Base-by-base conservation (phyloP, 345 rosid genomes). In the Aegle marmelos region DNA sequence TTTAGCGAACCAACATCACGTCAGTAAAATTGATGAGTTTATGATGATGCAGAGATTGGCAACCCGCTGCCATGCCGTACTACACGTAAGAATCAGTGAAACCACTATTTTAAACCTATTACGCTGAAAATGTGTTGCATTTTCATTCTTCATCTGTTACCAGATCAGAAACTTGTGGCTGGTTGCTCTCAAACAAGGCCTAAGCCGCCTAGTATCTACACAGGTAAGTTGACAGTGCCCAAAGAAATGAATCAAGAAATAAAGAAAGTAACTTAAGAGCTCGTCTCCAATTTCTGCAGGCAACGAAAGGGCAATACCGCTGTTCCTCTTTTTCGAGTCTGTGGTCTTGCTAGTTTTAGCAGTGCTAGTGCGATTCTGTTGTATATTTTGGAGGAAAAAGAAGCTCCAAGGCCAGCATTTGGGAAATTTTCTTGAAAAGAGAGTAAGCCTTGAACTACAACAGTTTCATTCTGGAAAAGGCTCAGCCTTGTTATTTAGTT, bases 351-450 rank as follows among this genome's bases (percentile, higher is more conserved):
- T 95, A 58, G 76, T 83, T 72, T 84, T 93, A 50, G 91, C 88
- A 21, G 88, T 76, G 63, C 86, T 89, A 7, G 92, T 93, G 72
- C 82, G 92, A 74, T 92, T 93, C 81, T 93, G 98, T 82, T 90
- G 90, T 73, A 70, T 87, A 75, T 95, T 95, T 76, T 93, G 99
- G 99, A 88, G 82, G 87, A 93, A 95, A 79, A 90, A 86, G 84
- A 92, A 95, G 90, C 89, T 93, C 25, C 91, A 85, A 75, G 87
- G 82, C 60, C 89, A 85, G 73, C 86, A 76, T 59, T 83, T 95
- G 41, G 90, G 90, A 82, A 82, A 62, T 66, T 95, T 95, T 78
- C 83, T 95, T 9, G 89, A 88, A 59, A 91, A 91, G 74, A 83
- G 98, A 81, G 98, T 95, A 80, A 83, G 89, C 30, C 37, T 28